phyloP scores from a whole-genome alignment of 768 basidiomycete genomes.

The Suillus paluster region DNA sequence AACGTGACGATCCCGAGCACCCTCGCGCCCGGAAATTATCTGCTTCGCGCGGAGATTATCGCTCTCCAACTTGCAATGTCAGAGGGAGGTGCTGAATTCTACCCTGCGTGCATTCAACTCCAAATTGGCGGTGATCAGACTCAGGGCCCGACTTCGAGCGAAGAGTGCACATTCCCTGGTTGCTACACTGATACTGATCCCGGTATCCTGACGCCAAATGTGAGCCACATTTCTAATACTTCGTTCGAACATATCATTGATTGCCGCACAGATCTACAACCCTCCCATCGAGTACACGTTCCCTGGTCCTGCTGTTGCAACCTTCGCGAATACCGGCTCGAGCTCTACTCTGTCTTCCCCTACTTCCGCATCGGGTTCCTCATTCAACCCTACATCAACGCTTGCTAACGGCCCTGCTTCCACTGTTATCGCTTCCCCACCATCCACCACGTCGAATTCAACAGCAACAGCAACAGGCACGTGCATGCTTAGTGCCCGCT shows the following conservation, averaged over 20 bases:
- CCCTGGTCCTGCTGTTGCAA: slow-evolving; percentile 56
- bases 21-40: slow-evolving; percentile 69
- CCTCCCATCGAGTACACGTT: slow-evolving; percentile 46
- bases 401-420: not conserved
- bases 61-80: slow-evolving; percentile 67
- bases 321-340: slow-evolving; percentile 36
- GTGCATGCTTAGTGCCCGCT: slow-evolving; percentile 26
- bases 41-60: slow-evolving; percentile 80
- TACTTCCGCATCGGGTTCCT: slow-evolving; percentile 15
- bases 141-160: slow-evolving; percentile 22
- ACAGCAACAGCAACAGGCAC: slow-evolving; percentile 11
- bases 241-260: slow-evolving; percentile 1
- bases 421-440: not conserved
- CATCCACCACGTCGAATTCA: slow-evolving; percentile 10
- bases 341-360: slow-evolving; percentile 16
- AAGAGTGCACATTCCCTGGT: slow-evolving; percentile 67
- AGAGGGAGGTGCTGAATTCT: slow-evolving; percentile 56
- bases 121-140: slow-evolving; percentile 31
- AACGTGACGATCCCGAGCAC: slow-evolving; percentile 50
- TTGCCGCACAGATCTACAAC: slow-evolving; percentile 30
- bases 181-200: slow-evolving; percentile 71
- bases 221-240: slow-evolving; percentile 22
- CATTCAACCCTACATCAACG: not conserved
- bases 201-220: slow-evolving; percentile 62
- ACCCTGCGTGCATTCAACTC: slow-evolving; percentile 35